Conservation (phyloP, 73 alveolate species). For the Halteria grandinella region DNA sequence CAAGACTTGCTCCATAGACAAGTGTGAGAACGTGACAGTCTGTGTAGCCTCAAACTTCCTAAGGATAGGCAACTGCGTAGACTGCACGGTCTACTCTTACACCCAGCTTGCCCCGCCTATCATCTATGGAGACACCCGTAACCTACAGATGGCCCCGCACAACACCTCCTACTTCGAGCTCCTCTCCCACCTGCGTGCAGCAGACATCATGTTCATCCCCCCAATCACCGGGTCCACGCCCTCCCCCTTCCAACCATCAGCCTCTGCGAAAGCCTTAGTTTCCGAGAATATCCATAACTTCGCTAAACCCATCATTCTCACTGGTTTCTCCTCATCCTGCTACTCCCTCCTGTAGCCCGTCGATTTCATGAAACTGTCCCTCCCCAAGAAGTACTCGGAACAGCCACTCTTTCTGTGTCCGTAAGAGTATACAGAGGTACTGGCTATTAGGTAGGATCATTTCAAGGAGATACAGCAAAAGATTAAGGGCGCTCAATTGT, state of each 20-base stretch:
- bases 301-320: conserved; percentile 73
- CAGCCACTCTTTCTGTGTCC: conserved; percentile 78
- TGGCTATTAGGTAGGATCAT: conserved; percentile 74
- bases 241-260: neutral
- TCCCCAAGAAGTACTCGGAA: conserved; percentile 67
- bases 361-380: conserved; percentile 66
- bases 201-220: conserved; percentile 59
- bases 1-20: conserved; percentile 78
- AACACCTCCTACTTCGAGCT: conserved; percentile 82
- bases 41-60: conserved; percentile 77
- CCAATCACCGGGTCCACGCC: conserved; percentile 51
- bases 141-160: conserved; percentile 90
- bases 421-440: conserved; percentile 76
- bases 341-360: conserved; percentile 55
- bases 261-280: neutral
- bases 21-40: conserved; percentile 86
- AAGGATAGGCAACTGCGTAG: conserved; percentile 90
- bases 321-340: conserved; percentile 20
- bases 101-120: conserved; percentile 80
- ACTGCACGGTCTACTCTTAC: conserved; percentile 79
- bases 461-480: conserved; percentile 77
- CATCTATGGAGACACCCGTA: conserved; percentile 90
- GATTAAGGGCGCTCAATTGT: conserved; percentile 80
- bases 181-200: conserved; percentile 72
- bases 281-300: conserved; percentile 67